Conservation (phyloP, 139 green algal genomes). For the Nannochloris sp. region DNA sequence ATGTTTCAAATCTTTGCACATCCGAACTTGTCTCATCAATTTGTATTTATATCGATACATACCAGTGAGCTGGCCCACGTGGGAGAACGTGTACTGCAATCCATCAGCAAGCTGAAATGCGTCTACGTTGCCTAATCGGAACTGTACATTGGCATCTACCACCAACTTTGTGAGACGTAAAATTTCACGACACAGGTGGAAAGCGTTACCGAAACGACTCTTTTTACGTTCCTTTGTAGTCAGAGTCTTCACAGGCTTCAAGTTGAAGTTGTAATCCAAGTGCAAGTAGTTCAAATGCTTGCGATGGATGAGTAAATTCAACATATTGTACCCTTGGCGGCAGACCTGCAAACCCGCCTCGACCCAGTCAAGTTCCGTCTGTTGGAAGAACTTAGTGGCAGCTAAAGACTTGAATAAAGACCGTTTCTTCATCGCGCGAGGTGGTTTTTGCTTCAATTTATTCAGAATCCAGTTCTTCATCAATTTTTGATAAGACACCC, state of each 20-base stretch:
- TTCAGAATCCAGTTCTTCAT: slow-evolving; percentile 99
- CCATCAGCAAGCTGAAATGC: slow-evolving; percentile 98
- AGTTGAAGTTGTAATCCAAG: slow-evolving; percentile 99
- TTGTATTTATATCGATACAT: slow-evolving; percentile 99
- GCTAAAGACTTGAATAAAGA: slow-evolving; percentile 84
- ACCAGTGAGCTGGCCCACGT: slow-evolving; percentile 97
- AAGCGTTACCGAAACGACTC: slow-evolving; percentile 97
- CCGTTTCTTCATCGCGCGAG: slow-evolving; percentile 93
- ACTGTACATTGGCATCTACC: slow-evolving; percentile 94
- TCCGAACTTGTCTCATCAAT: slow-evolving; percentile 98
- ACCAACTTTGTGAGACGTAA: slow-evolving; percentile 98
- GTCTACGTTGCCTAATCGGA: slow-evolving; percentile 96
- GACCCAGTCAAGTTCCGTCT: slow-evolving; percentile 98
- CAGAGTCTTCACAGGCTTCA: slow-evolving; percentile 99
- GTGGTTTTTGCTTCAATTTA: slow-evolving; percentile 67
- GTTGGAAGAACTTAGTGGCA: slow-evolving; percentile 99
- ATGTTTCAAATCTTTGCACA: slow-evolving; percentile 99
- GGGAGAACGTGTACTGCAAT: slow-evolving; percentile 98
- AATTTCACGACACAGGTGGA: slow-evolving; percentile 99
- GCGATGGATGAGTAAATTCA: slow-evolving; percentile 99
- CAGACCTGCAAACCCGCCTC: slow-evolving; percentile 98
- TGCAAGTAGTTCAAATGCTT: slow-evolving; percentile 99
- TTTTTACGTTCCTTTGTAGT: slow-evolving; percentile 99
- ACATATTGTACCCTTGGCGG: slow-evolving; percentile 99
- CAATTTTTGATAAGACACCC: slow-evolving; percentile 99